Evolutionary conservation across 1,139 yeast genomes (phyloP), one percentile per base, ranked within the genome.

Genomic region (Meyerozyma smithsonii): DNA sequence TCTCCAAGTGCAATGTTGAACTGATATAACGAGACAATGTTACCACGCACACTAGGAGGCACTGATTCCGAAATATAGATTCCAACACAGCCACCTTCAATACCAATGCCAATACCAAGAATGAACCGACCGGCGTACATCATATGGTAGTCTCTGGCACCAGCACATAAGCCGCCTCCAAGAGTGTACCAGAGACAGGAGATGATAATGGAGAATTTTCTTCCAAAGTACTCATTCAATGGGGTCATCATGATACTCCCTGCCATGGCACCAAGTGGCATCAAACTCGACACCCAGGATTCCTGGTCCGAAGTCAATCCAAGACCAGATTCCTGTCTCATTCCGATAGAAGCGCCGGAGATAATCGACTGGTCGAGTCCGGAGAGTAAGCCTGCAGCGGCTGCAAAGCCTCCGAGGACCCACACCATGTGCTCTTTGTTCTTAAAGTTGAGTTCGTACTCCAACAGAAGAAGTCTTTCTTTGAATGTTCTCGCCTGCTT

Each of bases 31-130:
- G 82, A 74, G 14, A 77, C 81, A 39, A 79, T 55, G 42, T 69
- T 66, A 46, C 86, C 86, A 57, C 86, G 69, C 15, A 70, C 72
- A 34, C 62, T 64, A 2, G 81, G 74, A 8, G 81, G 81, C 24
- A 79, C 77, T 38, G 78, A 72, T 51, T 81, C 87, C 4, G 81
- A 69, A 37, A 78, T 69, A 46, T 79, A 76, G 36, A 77, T 68
- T 46, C 80, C 79, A 37, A 77, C 79, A 46, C 79, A 75, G 36
- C 80, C 81, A 51, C 81, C 79, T 53, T 76, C 83, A 28, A 78
- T 66, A 49, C 83, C 81, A 32, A 78, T 74, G 46, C 82, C 83
- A 28, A 74, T 56, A 41, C 84, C 84, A 21, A 77, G 62, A 32
- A 77, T 50, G 46, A 77, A 73, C 48, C 84, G 64, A 14, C 81